These are phyloP conservation scores for Triangularia setosa DNA, from an alignment of 2,329 filamentous ascomycete species.

Conservation along the genomic window DNA sequence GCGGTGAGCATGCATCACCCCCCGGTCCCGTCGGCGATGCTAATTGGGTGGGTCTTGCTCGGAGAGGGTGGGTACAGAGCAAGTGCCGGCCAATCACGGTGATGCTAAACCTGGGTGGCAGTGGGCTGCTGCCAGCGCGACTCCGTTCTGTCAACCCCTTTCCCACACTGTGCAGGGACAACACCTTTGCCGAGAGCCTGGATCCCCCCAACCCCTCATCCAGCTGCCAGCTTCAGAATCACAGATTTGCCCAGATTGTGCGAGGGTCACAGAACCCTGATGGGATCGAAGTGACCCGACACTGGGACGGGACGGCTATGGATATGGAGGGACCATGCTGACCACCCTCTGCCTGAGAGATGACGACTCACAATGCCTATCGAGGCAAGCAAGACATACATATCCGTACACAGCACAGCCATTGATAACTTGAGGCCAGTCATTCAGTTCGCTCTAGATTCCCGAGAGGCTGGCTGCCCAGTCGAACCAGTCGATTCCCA, in stretches of 20 bases:
- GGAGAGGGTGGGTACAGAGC: slow-evolving; percentile 23
- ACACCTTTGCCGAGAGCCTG: slow-evolving; percentile 4
- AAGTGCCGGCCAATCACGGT: slow-evolving; percentile 21
- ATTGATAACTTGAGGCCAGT: neutral
- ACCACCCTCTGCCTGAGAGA: neutral
- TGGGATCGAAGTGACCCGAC: neutral
- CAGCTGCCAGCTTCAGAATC: neutral
- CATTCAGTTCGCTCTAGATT: neutral
- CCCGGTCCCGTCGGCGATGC: slow-evolving; percentile 18
- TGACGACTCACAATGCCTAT: neutral
- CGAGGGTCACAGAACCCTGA: neutral
- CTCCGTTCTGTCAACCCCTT: slow-evolving; percentile 16
- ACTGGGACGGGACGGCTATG: neutral
- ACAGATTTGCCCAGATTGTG: slow-evolving; percentile 1
- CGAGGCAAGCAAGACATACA: neutral
- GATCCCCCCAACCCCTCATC: slow-evolving; percentile 20
- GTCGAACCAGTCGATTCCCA: neutral
- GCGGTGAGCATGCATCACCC: slow-evolving; percentile 30
- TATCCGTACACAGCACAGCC: neutral
- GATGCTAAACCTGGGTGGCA: slow-evolving; percentile 9
- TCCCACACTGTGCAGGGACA: slow-evolving; percentile 25
- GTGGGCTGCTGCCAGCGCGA: slow-evolving; percentile 6
- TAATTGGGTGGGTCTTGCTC: slow-evolving; percentile 25
- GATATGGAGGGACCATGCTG: neutral
- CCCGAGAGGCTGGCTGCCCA: neutral